Evolutionary conservation across 2,329 filamentous ascomycete genomes (phyloP), one percentile per base, ranked within the genome.

Genomic region (Claviceps pazoutovae): DNA sequence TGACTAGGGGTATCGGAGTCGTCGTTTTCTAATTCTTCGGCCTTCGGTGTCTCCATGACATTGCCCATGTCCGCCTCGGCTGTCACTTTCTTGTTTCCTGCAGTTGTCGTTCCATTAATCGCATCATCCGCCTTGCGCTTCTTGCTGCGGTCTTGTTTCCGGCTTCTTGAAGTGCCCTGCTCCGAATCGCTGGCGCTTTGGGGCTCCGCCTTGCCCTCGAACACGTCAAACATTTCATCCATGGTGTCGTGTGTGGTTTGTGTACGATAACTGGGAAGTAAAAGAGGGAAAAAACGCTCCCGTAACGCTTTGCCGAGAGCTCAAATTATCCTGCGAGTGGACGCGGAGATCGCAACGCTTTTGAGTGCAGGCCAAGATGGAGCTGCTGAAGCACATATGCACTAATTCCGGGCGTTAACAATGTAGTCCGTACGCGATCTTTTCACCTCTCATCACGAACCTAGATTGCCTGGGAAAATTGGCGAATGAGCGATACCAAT

Each of bases 121-220:
- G 80, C 79, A 55, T 88, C 88, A 65, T 89, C 90, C 41, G 84
- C 83, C 67, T 88, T 87, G 68, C 89, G 80, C 76, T 96, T 95
- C 71, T 89, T 93, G 71, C 74, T 86, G 67, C 78, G 80, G 57
- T 83, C 79, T 38, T 59, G 60, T 49, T 66, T 82, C 53, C 79
- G 77, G 60, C 64, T 70, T 58, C 72, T 75, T 56, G 75, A 78
- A 19, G 71, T 58, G 9, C 57, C 59, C 56, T 58, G 65, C 66
- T 74, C 69, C 55, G 69, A 64, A 57, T 75, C 73, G 64, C 68
- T 71, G 7, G 63, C 61, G 53, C 67, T 71, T 30, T 64, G 61
- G 51, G 63, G 59, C 16, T 65, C 68, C 48, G 60, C 64, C 63
- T 76, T 74, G 61, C 86, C 82, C 57, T 89, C 83, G 62, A 93